Evolutionary conservation across 1,139 yeast species (phyloP).

Genomic region (Geotrichum reessii): DNA sequence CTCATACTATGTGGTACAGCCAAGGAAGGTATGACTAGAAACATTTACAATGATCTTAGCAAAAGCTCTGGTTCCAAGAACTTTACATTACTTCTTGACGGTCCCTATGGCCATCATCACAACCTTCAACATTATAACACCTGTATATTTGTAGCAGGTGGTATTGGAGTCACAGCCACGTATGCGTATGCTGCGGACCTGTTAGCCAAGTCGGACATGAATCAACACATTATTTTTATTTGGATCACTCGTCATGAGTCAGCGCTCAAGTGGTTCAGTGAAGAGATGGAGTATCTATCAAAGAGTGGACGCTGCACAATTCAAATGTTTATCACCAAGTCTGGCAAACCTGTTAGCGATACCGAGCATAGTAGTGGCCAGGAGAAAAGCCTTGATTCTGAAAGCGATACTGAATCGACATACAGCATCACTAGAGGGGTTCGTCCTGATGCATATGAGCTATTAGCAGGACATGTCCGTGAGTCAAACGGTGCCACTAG

Average conservation of each 20-base stretch:
- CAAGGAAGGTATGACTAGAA: conserved; percentile 32
- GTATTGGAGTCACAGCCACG: conserved; percentile 62
- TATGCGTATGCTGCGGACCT: conserved; percentile 27
- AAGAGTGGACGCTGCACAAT: conserved; percentile 32
- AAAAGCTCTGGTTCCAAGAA: neutral
- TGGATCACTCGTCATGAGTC: conserved; percentile 48
- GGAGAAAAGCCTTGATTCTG: conserved; percentile 1
- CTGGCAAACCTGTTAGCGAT: neutral
- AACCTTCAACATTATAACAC: conserved; percentile 49
- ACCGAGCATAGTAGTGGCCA: neutral
- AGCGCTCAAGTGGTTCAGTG: conserved; percentile 47
- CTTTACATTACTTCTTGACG: conserved; percentile 45
- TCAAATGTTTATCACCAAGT: conserved; percentile 38
- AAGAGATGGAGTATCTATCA: conserved; percentile 42
- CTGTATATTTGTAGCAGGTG: conserved; percentile 52
- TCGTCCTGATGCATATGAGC: conserved; percentile 38
- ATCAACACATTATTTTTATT: conserved; percentile 39
- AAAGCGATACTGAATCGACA: conserved; percentile 5
- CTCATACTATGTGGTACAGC: conserved; percentile 35
- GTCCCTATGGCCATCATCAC: conserved; percentile 50
- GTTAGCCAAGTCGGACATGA: conserved; percentile 2
- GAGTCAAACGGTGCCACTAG: conserved; percentile 34
- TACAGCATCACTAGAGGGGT: conserved; percentile 3
- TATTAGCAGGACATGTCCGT: conserved; percentile 30
- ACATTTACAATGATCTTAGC: conserved; percentile 24